These are phyloP conservation scores for Saksenaea vasiformis DNA, from an alignment of 371 early-diverging fungal species.

Conservation along the genomic window DNA sequence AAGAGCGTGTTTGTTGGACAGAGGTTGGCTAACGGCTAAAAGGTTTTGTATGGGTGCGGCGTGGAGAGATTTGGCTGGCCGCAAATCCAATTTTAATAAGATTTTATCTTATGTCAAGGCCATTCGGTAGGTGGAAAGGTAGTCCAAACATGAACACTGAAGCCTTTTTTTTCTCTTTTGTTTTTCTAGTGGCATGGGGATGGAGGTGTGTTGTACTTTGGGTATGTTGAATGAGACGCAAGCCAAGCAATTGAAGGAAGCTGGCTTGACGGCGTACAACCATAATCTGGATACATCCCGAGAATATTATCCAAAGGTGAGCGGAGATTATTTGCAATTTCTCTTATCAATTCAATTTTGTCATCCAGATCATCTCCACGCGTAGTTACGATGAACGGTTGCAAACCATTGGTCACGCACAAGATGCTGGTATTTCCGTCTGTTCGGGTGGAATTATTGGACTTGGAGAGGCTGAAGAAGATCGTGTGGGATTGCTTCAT, in stretches of 20 bases:
- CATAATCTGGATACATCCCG: conserved; percentile 88
- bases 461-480: conserved; percentile 75
- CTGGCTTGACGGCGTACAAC: conserved; percentile 90
- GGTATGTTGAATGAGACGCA: conserved; percentile 84
- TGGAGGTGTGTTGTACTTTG: conserved; percentile 91
- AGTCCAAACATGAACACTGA: background rate
- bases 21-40: background rate
- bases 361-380: conserved; percentile 73
- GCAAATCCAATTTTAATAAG: conserved; percentile 84
- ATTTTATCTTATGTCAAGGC: conserved; percentile 77
- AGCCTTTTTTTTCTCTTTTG: background rate
- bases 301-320: conserved; percentile 79
- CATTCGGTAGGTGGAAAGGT: conserved; percentile 61
- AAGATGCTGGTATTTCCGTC: conserved; percentile 84
- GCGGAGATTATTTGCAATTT: background rate
- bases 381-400: conserved; percentile 84
- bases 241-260: conserved; percentile 78
- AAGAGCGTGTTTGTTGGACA: background rate
- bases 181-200: conserved; percentile 73
- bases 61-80: conserved; percentile 83
- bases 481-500: conserved; percentile 79
- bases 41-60: conserved; percentile 88
- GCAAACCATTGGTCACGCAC: conserved; percentile 75
- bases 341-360: background rate
- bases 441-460: conserved; percentile 92